phyloP scores from a whole-genome alignment of 2,329 filamentous ascomycete genomes.

The Clonostachys rosea region DNA sequence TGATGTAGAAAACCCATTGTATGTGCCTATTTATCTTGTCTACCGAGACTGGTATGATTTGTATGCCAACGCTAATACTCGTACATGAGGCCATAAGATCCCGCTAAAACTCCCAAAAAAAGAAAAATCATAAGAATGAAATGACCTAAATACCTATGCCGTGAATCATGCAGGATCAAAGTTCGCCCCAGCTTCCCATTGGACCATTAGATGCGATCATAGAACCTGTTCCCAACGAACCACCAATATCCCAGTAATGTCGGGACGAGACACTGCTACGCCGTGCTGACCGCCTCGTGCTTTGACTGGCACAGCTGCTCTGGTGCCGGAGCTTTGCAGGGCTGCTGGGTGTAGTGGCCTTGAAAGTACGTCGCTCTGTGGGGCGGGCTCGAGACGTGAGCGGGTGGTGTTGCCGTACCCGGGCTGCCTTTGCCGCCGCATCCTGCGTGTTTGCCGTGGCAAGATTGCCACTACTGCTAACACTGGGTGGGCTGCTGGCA shows the following conservation, averaged over 20 bases:
- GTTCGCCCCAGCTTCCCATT: conserved; percentile 77
- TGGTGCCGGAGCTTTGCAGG: conserved; percentile 41
- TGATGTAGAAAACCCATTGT: too few species aligned
- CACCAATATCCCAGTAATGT: conserved; percentile 91
- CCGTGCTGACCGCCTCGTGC: conserved; percentile 67
- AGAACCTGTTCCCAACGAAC: conserved; percentile 72
- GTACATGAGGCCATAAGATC: neutral
- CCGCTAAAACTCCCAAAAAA: neutral
- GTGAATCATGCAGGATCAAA: conserved; percentile 27
- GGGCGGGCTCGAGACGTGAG: conserved; percentile 59
- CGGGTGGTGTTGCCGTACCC: conserved; percentile 86
- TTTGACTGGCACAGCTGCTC: conserved; percentile 82
- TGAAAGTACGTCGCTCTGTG: conserved; percentile 52
- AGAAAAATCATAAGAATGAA: neutral
- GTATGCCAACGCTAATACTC: too few species aligned
- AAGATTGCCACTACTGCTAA: conserved; percentile 27
- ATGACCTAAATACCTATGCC: neutral
- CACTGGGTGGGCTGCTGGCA: conserved; percentile 29
- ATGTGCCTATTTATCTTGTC: too few species aligned
- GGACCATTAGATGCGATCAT: conserved; percentile 61
- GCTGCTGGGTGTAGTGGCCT: conserved; percentile 43
- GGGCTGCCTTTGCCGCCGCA: conserved; percentile 69
- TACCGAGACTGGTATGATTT: too few species aligned
- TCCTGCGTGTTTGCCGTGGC: conserved; percentile 53
- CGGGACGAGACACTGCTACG: conserved; percentile 68